A percentile compares a stretch with the other conserved stretches of the same genome.
These are phyloP conservation scores for Schoenoplectus triqueter DNA, from an alignment of 202 grass and related monocot genomes.

Conservation along the genomic window DNA sequence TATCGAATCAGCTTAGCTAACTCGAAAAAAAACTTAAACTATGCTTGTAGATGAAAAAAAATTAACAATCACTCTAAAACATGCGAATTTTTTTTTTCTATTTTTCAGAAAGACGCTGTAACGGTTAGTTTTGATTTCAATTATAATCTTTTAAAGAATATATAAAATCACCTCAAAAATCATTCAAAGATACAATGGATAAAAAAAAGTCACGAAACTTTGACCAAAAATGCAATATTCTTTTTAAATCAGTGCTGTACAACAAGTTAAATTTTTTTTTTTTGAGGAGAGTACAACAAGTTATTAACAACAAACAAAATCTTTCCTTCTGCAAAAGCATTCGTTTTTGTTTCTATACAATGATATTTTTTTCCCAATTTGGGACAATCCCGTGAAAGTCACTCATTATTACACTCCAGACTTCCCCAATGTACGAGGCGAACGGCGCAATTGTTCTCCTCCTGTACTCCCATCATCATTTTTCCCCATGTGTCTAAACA, in stretches of 20 bases:
- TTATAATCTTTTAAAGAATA: too few relatives aligned
- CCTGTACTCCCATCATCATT: slow-evolving; percentile 2
- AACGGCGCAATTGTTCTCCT: background rate
- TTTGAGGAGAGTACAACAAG: too few relatives aligned
- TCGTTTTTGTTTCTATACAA: background rate
- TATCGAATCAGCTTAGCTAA: too few relatives aligned
- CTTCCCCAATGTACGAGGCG: too few relatives aligned
- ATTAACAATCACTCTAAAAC: too few relatives aligned
- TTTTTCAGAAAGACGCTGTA: background rate
- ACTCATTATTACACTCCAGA: background rate
- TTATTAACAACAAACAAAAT: background rate
- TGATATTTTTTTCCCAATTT: background rate
- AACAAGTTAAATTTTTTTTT: too few relatives aligned
- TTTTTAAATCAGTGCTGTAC: background rate
- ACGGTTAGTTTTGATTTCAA: background rate
- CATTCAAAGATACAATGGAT: too few relatives aligned
- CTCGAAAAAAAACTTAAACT: too few relatives aligned
- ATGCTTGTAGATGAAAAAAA: too few relatives aligned
- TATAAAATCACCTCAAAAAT: too few relatives aligned
- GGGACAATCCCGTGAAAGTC: background rate
- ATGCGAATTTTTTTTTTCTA: too few relatives aligned
- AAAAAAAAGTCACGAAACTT: background rate
- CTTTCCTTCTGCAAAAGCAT: background rate
- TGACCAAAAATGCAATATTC: background rate
- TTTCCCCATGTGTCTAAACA: slow-evolving; percentile 1